Evolutionary conservation across 164 flowering plant genomes (phyloP).

Genomic region (Tetracentron sinense): DNA sequence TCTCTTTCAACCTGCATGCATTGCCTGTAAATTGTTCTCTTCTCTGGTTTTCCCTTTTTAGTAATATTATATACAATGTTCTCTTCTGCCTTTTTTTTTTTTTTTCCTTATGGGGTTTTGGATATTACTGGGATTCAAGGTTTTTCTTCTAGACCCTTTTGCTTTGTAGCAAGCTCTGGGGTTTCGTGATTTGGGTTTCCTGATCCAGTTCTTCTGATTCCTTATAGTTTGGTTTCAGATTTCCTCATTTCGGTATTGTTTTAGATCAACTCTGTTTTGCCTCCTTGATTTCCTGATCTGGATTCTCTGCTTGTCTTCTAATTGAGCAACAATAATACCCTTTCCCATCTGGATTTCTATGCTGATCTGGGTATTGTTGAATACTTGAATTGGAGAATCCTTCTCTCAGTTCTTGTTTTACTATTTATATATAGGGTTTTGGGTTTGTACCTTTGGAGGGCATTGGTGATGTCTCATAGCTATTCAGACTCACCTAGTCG

Average conservation of each 20-base stretch:
- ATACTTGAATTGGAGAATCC: background rate
- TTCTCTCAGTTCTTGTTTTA: background rate
- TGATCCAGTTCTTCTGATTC: background rate
- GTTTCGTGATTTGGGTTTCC: background rate
- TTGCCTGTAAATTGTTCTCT: too few species aligned
- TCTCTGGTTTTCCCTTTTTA: too few species aligned
- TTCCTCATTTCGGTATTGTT: background rate
- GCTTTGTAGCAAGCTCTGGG: background rate
- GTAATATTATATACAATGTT: too few species aligned
- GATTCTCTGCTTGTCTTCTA: background rate
- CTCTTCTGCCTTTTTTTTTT: too few species aligned
- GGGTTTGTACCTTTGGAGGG: conserved; percentile 2
- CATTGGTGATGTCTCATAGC: conserved; percentile 26
- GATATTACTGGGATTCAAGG: background rate
- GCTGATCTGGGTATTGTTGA: background rate
- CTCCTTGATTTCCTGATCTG: background rate
- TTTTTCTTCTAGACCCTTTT: background rate
- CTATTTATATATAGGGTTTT: conserved; percentile 8
- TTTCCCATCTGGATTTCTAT: background rate
- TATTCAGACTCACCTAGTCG: conserved; percentile 25
- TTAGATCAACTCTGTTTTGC: background rate
- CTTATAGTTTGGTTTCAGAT: too few species aligned
- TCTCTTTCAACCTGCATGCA: too few species aligned
- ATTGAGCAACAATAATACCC: background rate
- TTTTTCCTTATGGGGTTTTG: background rate